These are phyloP conservation scores for Vachellia pachyceras DNA, from an alignment of 306 rosid species.

Conservation along the genomic window DNA sequence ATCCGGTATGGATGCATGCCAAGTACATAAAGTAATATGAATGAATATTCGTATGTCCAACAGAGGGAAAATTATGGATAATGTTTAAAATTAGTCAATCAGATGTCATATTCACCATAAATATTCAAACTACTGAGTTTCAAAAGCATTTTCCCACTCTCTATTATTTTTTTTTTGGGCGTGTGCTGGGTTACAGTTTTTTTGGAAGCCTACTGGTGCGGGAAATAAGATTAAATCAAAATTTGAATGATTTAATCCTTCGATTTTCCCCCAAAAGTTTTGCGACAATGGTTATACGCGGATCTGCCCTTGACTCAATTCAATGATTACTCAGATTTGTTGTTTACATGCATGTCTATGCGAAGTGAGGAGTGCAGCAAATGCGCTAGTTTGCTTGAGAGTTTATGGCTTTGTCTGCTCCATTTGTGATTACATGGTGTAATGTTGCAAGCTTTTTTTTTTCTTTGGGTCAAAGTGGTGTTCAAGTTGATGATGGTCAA, in stretches of 20 bases:
- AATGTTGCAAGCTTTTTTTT: background rate
- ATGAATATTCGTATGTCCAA: background rate
- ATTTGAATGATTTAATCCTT: background rate
- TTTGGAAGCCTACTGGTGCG: background rate
- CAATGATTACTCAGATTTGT: background rate
- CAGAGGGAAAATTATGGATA: background rate
- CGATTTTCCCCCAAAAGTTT: background rate
- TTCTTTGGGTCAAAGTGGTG: background rate
- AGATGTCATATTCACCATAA: background rate
- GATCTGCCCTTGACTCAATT: background rate
- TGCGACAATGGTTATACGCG: background rate
- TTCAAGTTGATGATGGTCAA: slow-evolving; percentile 3
- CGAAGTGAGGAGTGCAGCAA: slow-evolving; percentile 5
- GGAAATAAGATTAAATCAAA: background rate
- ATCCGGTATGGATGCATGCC: background rate
- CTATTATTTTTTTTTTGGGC: background rate
- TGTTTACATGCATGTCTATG: background rate
- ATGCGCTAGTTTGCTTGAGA: background rate
- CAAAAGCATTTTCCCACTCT: background rate
- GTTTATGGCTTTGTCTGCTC: background rate
- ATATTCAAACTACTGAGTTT: background rate
- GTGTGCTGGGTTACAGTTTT: background rate
- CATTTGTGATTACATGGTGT: background rate
- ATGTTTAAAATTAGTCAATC: background rate
- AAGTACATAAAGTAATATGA: background rate